Evolutionary conservation across 495 filamentous ascomycete species (phyloP), one percentile per base, ranked within the genome.

Genomic region (Penicillium paradoxum): DNA sequence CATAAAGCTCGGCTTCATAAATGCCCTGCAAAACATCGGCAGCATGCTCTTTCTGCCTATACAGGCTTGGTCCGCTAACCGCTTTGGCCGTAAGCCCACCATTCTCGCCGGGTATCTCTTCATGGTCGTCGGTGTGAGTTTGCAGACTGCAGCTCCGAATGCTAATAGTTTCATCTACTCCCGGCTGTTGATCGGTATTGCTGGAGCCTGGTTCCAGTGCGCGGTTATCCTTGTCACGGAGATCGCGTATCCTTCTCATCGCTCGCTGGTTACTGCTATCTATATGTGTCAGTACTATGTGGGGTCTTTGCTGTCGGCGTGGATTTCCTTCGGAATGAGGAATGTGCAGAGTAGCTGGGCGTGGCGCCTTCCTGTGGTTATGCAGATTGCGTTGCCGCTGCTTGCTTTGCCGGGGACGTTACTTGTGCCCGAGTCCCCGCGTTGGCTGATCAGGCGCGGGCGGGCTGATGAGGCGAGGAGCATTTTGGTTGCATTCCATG

Each of bases 221-320:
- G 27, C 79, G 73, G 45, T 78, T 77, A 61, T 56, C 18, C 67
- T 86, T 46, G 68, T 84, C 33, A 81, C 78, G 17, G 81, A 86
- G 64, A 66, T 84, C 29, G 74, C 73, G 37, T 80, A 86, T 57
- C 79, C 82, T 17, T 76, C 81, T 59, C 80, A 84, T 51, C 80
- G 80, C 64, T 78, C 73, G 33, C 73, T 75, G 54, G 70, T 83
- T 56, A 83, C 79, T 18, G 76, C 79, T 24, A 71, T 84, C 24
- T 85, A 82, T 64, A 83, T 82, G 66, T 79, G 73, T 15, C 32
- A 51, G 34, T 62, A 51, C 21, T 51, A 56, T 11, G 37, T 48
- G 1, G 82, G 83, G 24, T 79, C 80, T 50, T 69, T 78, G 25
- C 55, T 64, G 63, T 63, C 58, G 0, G 53, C 51, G 15, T 80